Conservation (phyloP, 805 yeast species). For the Myxozyma nipponensis region DNA sequence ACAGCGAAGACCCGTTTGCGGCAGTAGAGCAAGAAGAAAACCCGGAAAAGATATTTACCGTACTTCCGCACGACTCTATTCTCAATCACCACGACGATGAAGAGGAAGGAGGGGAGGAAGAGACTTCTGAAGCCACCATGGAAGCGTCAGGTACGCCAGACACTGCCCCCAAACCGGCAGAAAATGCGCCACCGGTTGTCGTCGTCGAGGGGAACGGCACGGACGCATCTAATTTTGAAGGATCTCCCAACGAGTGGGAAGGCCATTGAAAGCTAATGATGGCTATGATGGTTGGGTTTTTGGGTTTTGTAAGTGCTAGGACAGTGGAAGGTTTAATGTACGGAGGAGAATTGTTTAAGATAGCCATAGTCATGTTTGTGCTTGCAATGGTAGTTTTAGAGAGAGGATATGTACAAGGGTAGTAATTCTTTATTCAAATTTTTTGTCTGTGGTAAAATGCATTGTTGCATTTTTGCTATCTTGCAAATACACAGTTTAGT, state of each 20-base stretch:
- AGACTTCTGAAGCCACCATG: neutral
- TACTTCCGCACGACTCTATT: conserved; percentile 33
- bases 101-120: conserved; percentile 1
- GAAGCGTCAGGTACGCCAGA: conserved; percentile 1
- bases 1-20: conserved; percentile 64
- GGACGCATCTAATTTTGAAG: conserved; percentile 3
- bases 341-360: too few species aligned
- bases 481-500: too few species aligned
- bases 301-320: too few species aligned
- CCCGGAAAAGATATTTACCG: conserved; percentile 25
- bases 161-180: neutral
- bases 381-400: too few species aligned
- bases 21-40: conserved; percentile 28
- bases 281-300: too few species aligned
- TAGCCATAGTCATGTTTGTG: too few species aligned
- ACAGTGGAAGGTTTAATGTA: too few species aligned
- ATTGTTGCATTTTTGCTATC: too few species aligned
- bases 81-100: conserved; percentile 27
- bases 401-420: too few species aligned
- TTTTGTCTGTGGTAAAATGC: too few species aligned
- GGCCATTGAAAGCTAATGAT: neutral
- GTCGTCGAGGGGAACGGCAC: neutral
- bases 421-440: too few species aligned
- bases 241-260: conserved; percentile 13
- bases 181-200: neutral